A percentile compares a stretch with the other conserved stretches of the same genome.
phyloP scores from a whole-genome alignment of 2,329 filamentous ascomycete genomes.

The Penicillium sp. region DNA sequence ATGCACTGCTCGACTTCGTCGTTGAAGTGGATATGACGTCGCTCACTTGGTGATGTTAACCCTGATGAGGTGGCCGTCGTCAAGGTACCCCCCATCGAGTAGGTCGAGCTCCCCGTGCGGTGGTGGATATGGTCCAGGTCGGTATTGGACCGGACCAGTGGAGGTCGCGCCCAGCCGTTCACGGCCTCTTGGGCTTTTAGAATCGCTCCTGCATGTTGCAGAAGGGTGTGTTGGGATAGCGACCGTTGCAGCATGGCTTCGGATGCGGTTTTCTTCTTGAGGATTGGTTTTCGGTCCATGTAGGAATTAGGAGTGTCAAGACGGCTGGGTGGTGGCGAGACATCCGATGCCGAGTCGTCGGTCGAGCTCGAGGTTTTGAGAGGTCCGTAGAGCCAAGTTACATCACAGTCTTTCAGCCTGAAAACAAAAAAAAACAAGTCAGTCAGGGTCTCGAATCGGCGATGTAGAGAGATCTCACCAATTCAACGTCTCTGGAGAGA shows the following conservation, averaged over 20 bases:
- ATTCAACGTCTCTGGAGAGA: slow-evolving; percentile 88
- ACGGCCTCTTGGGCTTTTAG: slow-evolving; percentile 76
- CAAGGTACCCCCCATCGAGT: slow-evolving; percentile 55
- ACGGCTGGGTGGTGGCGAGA: slow-evolving; percentile 52
- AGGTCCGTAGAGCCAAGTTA: slow-evolving; percentile 96
- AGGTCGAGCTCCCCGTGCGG: slow-evolving; percentile 56
- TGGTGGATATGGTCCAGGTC: slow-evolving; percentile 65
- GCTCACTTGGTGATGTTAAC: slow-evolving; percentile 60
- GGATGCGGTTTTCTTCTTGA: slow-evolving; percentile 96
- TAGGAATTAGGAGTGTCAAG: slow-evolving; percentile 66
- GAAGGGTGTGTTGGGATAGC: slow-evolving; percentile 78
- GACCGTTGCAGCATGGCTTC: slow-evolving; percentile 92
- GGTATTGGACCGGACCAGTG: slow-evolving; percentile 62
- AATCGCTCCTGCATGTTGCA: slow-evolving; percentile 84
- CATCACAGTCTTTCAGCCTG: slow-evolving; percentile 95
- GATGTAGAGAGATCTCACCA: slow-evolving; percentile 61
- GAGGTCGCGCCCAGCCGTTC: slow-evolving; percentile 52
- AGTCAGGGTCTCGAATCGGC: slow-evolving; percentile 2
- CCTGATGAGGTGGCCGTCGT: slow-evolving; percentile 71
- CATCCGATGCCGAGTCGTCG: slow-evolving; percentile 49
- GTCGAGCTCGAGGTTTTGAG: slow-evolving; percentile 67
- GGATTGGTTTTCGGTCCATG: slow-evolving; percentile 77
- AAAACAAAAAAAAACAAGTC: not conserved
- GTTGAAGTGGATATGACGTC: slow-evolving; percentile 93
- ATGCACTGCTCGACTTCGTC: slow-evolving; percentile 95